phyloP scores from a whole-genome alignment of 352 stramenopile genomes.

The Phytophthora vignae region DNA sequence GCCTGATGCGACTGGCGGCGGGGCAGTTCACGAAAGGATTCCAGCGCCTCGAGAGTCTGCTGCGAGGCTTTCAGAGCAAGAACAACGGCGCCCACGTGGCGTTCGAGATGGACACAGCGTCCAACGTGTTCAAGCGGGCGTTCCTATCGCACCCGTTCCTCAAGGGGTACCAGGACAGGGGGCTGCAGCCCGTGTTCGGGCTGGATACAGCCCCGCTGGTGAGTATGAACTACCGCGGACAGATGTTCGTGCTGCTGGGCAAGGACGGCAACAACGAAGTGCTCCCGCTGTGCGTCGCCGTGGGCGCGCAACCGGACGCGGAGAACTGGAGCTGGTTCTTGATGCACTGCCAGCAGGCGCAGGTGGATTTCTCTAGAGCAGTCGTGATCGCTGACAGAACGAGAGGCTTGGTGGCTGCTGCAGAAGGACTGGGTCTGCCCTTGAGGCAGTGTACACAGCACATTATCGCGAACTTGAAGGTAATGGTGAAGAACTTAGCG shows the following conservation, averaged over 20 bases:
- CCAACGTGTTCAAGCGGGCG: slow-evolving; percentile 32
- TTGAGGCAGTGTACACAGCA: slow-evolving; percentile 42
- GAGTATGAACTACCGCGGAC: slow-evolving; percentile 45
- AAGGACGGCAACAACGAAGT: slow-evolving; percentile 46
- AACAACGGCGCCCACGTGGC: slow-evolving; percentile 36
- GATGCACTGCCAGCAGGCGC: slow-evolving; percentile 38
- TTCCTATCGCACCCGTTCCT: slow-evolving; percentile 43
- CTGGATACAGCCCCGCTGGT: slow-evolving; percentile 35
- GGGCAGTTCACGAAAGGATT: slow-evolving; percentile 43
- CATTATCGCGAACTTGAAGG: slow-evolving; percentile 40
- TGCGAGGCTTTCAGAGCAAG: slow-evolving; percentile 39
- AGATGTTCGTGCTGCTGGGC: slow-evolving; percentile 37
- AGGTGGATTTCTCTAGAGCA: slow-evolving; percentile 31
- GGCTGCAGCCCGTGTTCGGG: slow-evolving; percentile 36
- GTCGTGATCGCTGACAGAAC: slow-evolving; percentile 34
- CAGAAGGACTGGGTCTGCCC: slow-evolving; percentile 18
- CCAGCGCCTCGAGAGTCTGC: slow-evolving; percentile 39
- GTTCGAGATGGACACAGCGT: slow-evolving; percentile 29
- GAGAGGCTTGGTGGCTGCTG: slow-evolving; percentile 24
- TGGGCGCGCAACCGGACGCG: slow-evolving; percentile 32
- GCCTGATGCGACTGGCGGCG: slow-evolving; percentile 36
- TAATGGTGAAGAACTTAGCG: slow-evolving; percentile 38
- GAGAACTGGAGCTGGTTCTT: slow-evolving; percentile 45
- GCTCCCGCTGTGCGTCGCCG: slow-evolving; percentile 32
- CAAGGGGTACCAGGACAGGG: slow-evolving; percentile 27